A percentile compares a stretch with the other conserved stretches of the same genome.
Conservation (phyloP, 2,329 filamentous ascomycete species). For the Lachnellula subtilissima region DNA sequence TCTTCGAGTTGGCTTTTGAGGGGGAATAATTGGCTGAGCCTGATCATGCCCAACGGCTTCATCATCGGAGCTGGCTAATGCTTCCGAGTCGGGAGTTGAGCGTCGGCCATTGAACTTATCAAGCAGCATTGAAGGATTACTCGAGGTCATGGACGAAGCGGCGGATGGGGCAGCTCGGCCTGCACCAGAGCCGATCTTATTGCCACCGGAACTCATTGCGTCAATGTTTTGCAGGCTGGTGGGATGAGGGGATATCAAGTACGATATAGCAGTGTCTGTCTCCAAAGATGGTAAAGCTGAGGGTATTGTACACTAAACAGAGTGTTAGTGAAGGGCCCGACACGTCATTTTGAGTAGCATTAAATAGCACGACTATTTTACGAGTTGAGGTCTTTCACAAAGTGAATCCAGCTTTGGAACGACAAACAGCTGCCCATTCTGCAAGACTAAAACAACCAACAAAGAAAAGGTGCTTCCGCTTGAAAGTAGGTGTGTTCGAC, state of each 20-base stretch:
- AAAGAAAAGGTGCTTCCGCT: too few species aligned
- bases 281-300: neutral
- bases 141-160: constrained; percentile 45
- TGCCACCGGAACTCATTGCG: constrained; percentile 22
- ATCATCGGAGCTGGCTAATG: constrained; percentile 89
- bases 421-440: too few species aligned
- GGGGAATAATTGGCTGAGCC: constrained; percentile 44
- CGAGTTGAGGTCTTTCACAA: neutral
- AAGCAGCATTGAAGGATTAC: constrained; percentile 60
- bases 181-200: constrained; percentile 15
- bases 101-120: constrained; percentile 75
- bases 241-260: neutral
- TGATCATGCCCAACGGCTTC: constrained; percentile 64
- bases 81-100: constrained; percentile 91
- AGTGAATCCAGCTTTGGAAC: too few species aligned
- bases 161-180: constrained; percentile 45
- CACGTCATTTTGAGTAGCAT: neutral
- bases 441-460: too few species aligned
- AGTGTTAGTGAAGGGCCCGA: neutral
- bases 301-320: neutral
- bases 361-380: neutral
- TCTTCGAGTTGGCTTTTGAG: constrained; percentile 61
- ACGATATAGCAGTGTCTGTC: neutral
- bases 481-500: too few species aligned
- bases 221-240: neutral